These are phyloP conservation scores for Aspergillus mulundensis DNA, from an alignment of 495 filamentous ascomycete species.

Conservation along the genomic window DNA sequence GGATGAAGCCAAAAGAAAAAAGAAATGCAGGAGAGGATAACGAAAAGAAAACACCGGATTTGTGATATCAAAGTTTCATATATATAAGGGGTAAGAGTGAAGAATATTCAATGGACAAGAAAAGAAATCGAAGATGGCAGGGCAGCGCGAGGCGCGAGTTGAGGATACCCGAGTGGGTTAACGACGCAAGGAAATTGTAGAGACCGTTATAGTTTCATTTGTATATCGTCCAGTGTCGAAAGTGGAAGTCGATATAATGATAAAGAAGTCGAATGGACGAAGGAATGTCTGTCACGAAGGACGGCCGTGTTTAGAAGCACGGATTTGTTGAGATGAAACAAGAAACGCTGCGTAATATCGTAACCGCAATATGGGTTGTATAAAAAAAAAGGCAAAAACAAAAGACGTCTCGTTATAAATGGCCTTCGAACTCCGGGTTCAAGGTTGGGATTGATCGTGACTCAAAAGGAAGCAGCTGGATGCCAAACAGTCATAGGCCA, in stretches of 20 bases:
- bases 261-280: constrained; percentile 25
- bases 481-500: constrained; percentile 39
- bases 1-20: constrained; percentile 23
- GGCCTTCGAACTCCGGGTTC: constrained; percentile 44
- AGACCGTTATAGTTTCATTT: constrained; percentile 66
- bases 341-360: constrained; percentile 53
- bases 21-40: constrained; percentile 13
- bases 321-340: constrained; percentile 23
- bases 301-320: constrained; percentile 21
- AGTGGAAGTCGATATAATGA: constrained; percentile 35
- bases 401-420: constrained; percentile 25
- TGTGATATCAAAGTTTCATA: constrained; percentile 66
- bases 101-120: constrained; percentile 49
- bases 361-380: constrained; percentile 31
- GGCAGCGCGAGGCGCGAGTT: constrained; percentile 42
- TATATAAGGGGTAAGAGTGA: constrained; percentile 45
- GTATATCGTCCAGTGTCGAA: constrained; percentile 46
- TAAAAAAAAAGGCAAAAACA: constrained; percentile 23
- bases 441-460: constrained; percentile 34
- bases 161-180: constrained; percentile 42
- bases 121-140: constrained; percentile 20
- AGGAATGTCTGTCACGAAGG: constrained; percentile 33
- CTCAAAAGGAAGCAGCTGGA: constrained; percentile 28
- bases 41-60: constrained; percentile 48
- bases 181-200: constrained; percentile 49